These are phyloP conservation scores for Alternaria incomplexa DNA, from an alignment of 2,329 filamentous ascomycete genomes.

Conservation along the genomic window DNA sequence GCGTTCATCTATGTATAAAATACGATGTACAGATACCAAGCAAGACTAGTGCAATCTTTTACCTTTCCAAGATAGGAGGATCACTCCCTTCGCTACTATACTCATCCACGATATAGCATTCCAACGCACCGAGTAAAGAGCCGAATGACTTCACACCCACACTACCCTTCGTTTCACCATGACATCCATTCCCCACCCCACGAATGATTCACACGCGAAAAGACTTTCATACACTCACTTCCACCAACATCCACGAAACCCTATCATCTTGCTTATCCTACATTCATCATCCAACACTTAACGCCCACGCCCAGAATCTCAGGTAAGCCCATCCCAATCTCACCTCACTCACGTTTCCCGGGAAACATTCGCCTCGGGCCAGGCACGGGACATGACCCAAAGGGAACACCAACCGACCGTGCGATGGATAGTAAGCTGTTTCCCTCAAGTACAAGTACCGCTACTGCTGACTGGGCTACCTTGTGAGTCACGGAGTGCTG, in stretches of 20 bases:
- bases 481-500: conserved; percentile 5
- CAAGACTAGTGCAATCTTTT: neutral
- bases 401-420: neutral
- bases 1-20: neutral
- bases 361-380: neutral
- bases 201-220: too few relatives aligned
- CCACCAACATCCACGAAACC: neutral
- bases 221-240: too few relatives aligned
- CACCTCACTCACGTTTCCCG: neutral
- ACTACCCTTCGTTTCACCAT: neutral
- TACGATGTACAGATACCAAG: neutral
- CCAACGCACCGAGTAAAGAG: neutral
- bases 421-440: neutral
- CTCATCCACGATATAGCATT: neutral
- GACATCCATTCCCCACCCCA: neutral
- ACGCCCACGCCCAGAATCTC: neutral
- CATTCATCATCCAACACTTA: neutral
- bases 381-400: neutral
- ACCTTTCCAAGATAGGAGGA: neutral
- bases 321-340: neutral
- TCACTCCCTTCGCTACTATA: neutral
- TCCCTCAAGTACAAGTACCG: neutral
- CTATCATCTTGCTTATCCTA: neutral
- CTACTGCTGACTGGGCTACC: neutral
- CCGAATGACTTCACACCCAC: neutral